phyloP scores from a whole-genome alignment of 345 rosid genomes.

The Tarenaya hassleriana region DNA sequence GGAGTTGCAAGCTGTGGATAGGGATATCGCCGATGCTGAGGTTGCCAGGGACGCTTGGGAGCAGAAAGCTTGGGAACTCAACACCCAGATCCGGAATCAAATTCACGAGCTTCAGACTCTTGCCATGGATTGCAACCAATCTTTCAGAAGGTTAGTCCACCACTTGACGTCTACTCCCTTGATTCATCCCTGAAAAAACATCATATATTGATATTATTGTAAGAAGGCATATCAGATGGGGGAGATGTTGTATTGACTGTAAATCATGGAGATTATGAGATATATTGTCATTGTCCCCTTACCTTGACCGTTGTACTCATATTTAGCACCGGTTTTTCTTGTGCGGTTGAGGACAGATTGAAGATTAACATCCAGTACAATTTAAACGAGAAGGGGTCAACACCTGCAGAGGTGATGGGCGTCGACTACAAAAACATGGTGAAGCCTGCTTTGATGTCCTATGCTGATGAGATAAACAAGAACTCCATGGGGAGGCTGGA shows the following conservation, averaged over 20 bases:
- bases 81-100: slow-evolving; percentile 35
- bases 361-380: slow-evolving; percentile 58
- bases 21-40: slow-evolving; percentile 64
- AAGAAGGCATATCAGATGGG: too few species aligned
- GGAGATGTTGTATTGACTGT: too few species aligned
- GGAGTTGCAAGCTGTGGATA: slow-evolving; percentile 81
- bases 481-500: slow-evolving; percentile 47
- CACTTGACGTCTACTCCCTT: not conserved
- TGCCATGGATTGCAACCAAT: slow-evolving; percentile 70
- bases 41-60: slow-evolving; percentile 61
- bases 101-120: slow-evolving; percentile 63
- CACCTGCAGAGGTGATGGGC: slow-evolving; percentile 69
- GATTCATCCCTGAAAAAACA: not conserved
- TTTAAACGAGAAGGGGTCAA: slow-evolving; percentile 50
- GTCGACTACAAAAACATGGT: slow-evolving; percentile 58
- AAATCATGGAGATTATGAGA: too few species aligned
- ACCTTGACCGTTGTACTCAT: too few species aligned
- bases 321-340: slow-evolving; percentile 3
- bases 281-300: too few species aligned
- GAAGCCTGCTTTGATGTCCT: slow-evolving; percentile 54
- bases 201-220: too few species aligned
- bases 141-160: slow-evolving; percentile 47
- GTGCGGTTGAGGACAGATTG: slow-evolving; percentile 31
- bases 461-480: slow-evolving; percentile 43
- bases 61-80: slow-evolving; percentile 76